Evolutionary conservation across 768 basidiomycete species (phyloP).

Genomic region (Leccinum subgranulosum): DNA sequence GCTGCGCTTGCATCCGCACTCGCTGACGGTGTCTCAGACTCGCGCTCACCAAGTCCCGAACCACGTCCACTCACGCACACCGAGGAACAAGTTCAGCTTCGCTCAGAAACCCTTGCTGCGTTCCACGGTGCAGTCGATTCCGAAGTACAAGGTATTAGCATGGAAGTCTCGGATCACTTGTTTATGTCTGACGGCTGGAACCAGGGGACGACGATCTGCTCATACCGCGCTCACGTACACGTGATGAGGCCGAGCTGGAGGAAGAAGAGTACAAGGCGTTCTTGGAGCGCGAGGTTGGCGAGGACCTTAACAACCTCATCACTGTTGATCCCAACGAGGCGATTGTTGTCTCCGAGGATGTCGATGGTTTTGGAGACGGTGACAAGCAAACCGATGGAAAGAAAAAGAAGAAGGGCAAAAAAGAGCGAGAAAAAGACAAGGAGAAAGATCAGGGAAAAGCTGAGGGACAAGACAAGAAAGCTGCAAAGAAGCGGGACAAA

Average conservation of each 20-base stretch:
- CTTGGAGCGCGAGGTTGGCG: constrained; percentile 78
- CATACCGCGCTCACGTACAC: constrained; percentile 69
- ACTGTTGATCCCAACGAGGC: constrained; percentile 39
- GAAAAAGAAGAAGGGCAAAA: constrained; percentile 35
- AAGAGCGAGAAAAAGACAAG: constrained; percentile 31
- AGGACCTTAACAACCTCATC: constrained; percentile 66
- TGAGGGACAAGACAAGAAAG: constrained; percentile 22
- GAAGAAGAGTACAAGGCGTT: constrained; percentile 85
- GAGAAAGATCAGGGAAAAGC: constrained; percentile 24
- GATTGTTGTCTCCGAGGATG: constrained; percentile 20
- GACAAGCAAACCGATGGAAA: constrained; percentile 27
- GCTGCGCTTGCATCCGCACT: constrained; percentile 65
- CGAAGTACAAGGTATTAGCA: constrained; percentile 10
- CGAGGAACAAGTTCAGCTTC: constrained; percentile 72
- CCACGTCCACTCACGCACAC: constrained; percentile 62
- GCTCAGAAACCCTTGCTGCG: constrained; percentile 79
- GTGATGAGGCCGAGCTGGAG: constrained; percentile 72
- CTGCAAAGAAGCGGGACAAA: constrained; percentile 6
- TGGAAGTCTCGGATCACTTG: neutral
- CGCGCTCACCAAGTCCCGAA: constrained; percentile 56
- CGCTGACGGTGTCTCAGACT: constrained; percentile 39
- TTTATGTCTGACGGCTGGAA: constrained; percentile 2
- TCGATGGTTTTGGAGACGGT: constrained; percentile 27
- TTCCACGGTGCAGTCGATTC: constrained; percentile 53
- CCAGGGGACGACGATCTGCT: constrained; percentile 62